phyloP scores from a whole-genome alignment of 495 filamentous ascomycete species.

The Diplogelasinospora grovesii region DNA sequence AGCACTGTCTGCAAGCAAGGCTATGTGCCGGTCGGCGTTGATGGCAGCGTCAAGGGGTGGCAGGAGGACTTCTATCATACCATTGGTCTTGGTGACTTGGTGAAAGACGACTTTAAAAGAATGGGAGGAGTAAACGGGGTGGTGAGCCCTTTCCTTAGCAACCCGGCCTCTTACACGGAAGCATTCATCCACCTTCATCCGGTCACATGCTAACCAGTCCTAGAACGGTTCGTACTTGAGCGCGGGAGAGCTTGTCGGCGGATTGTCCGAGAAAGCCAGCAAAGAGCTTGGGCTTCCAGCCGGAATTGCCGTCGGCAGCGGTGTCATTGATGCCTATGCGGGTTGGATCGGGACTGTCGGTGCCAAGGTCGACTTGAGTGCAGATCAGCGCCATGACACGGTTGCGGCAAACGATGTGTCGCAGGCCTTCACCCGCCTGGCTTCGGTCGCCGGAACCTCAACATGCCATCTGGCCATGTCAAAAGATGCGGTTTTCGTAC shows the following conservation, averaged over 20 bases:
- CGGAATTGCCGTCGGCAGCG: constrained; percentile 87
- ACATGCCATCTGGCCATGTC: constrained; percentile 98
- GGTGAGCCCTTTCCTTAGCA: constrained; percentile 54
- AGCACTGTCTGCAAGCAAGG: constrained; percentile 95
- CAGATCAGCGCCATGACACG: constrained; percentile 52
- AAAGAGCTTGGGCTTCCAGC: constrained; percentile 75
- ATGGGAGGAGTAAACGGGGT: constrained; percentile 91
- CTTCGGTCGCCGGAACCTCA: constrained; percentile 93
- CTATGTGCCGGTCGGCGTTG: constrained; percentile 88
- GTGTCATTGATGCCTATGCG: constrained; percentile 97
- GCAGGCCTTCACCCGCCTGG: constrained; percentile 89
- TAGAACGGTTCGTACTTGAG: constrained; percentile 88
- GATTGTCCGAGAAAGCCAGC: constrained; percentile 75
- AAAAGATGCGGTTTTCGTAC: constrained; percentile 78
- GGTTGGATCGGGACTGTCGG: constrained; percentile 99
- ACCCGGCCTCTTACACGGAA: constrained; percentile 1
- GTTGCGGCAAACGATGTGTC: constrained; percentile 67
- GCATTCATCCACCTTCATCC: no score
- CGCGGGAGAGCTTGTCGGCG: constrained; percentile 83
- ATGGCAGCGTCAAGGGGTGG: constrained; percentile 97
- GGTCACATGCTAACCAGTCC: constrained; percentile 10
- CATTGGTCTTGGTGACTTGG: constrained; percentile 78
- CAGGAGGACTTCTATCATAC: constrained; percentile 83
- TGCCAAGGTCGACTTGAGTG: constrained; percentile 70
- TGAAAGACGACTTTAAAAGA: constrained; percentile 77